Evolutionary conservation across 352 stramenopile species (phyloP), one percentile per base, ranked within the genome.

Genomic region (Globisporangium acanthophoron): DNA sequence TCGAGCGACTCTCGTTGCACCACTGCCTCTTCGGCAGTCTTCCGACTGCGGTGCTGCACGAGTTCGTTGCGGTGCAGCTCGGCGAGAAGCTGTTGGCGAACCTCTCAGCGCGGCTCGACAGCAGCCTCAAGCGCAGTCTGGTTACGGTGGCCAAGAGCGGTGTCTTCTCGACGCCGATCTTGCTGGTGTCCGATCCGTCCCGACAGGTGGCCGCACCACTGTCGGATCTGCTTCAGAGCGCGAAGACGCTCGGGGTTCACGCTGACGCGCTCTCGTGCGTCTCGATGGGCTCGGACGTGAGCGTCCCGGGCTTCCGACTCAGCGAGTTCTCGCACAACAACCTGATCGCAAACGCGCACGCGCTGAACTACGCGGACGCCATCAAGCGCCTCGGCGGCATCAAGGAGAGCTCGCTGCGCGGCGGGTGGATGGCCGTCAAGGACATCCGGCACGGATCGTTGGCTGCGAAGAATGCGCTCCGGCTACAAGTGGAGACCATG

Each of bases 351-450:
- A 66, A 62, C 29, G 41, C 33, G n/a, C 45, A 41, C 37, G 33
- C 54, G 39, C 51, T 54, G 47, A 40, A 55, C 31, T 61, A 57
- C 15, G 20, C n/a, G 13, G 45, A 54, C 6, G 27, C 54, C 0
- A 45, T 64, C 40, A 55, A 31, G 3, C 41, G 59, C 35, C 39
- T 77, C 9, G 58, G 59, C 12, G 51, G 39, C 49, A 65, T 80
- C 29, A 65, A 73, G 41, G 69, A 76, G 37, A 56, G 52, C 9
- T 64, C 59, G 3, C 61, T 69, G 35, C 54, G 63, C 15, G 50
- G 63, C 16, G 61, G 64, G 11, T 80, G 71, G 71, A 56, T 64
- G 16, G 64, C 78, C 16, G 44, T 80, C 37, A 61, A 75, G 52
- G 64, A 64, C 24, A 62, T 33, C 18, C 27, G 51, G 6, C 37